Evolutionary conservation across 2,329 filamentous ascomycete species (phyloP), one percentile per base, ranked within the genome.

Genomic region (Gliomastix tumulicola): DNA sequence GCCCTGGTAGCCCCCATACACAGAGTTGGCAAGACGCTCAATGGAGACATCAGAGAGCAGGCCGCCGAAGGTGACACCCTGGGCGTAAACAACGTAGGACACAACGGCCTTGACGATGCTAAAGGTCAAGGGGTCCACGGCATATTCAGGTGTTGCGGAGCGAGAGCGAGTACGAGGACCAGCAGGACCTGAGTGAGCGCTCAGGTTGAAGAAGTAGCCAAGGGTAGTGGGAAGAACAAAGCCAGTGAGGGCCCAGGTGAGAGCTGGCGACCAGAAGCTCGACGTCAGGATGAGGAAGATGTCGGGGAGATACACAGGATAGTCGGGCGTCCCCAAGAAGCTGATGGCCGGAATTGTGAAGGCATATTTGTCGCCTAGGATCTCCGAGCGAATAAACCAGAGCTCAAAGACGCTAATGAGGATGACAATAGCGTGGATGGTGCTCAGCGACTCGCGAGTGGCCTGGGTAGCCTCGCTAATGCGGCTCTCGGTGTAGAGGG

Each of bases 181-280:
- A 15, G 32, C 31, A 8, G 49, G 55, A 41, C 47, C 55, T 50
- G 45, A 53, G 43, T 51, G 47, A 53, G 56, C 59, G 49, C 56
- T 66, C 51, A 96, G 61, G 62, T 97, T 97, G 74, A 94, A 84
- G 57, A 96, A 94, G 66, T 92, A 97, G 19, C 85, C 87, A 30
- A 79, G 69, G 21, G 84, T 43, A 34, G 81, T 66, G 3, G 90
- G 90, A 20, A 90, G 46, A 30, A 85, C 51, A 37, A 86, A 59
- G 54, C 77, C 84, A 9, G 88, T 92, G 23, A 81, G 56, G 6
- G 77, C 57, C 88, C 89, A 97, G 16, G 88, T 70, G 7, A 80
- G 69, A 38, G 84, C 77, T 0, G 89, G 84, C 1, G 76, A 80
- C 90, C 90, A 97, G 71, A 95, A 97, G 19, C 74, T 74, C 27